Base-by-base conservation (phyloP, 495 filamentous ascomycete species). In the Xylaria palmicola region DNA sequence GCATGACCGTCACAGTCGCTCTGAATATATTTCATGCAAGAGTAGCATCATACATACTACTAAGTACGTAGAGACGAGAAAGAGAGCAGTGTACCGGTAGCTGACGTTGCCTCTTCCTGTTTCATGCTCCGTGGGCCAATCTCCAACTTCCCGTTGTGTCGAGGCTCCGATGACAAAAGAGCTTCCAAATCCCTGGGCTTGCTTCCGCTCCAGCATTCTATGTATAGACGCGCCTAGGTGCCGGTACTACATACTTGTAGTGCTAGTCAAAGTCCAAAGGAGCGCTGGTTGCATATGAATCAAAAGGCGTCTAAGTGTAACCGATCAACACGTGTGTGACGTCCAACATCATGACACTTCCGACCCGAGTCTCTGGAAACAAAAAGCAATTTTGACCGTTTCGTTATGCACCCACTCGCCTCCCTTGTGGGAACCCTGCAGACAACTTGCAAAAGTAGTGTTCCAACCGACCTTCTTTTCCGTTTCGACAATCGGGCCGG, bases 281-380 rank as follows among this genome's bases (percentile, higher is more conserved):
- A n/a, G n/a, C n/a, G n/a, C n/a, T n/a, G n/a, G n/a, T n/a, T 26
- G 43, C 6, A 13, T 48, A 6, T 29, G 6, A 26, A n/a, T 32
- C 27, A 17, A 22, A 19, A 17, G 48, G 3, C 29, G 29, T 34
- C 20, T 53, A 26, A 5, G 34, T 24, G 32, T 24, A 39, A 27
- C 32, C 50, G 20, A 39, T 19, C 19, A 34, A 43, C 15, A 30
- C 17, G 24, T 27, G 51, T 12, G 41, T 29, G 32, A 17, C 26
- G 27, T 56, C 20, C n/a, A 56, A 20, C 2, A 8, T 40, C 29
- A 40, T 24, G 30, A 29, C 6, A 4, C 51, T 27, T 32, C 41
- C 53, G 53, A 57, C 55, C 55, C 55, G 40, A 57, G 40, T 36
- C 24, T 57, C 41, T 57, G 55, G 55, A 47, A 57, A 45, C 55